These are phyloP conservation scores for Botrytis porri DNA, from an alignment of 2,329 filamentous ascomycete species.

Conservation along the genomic window DNA sequence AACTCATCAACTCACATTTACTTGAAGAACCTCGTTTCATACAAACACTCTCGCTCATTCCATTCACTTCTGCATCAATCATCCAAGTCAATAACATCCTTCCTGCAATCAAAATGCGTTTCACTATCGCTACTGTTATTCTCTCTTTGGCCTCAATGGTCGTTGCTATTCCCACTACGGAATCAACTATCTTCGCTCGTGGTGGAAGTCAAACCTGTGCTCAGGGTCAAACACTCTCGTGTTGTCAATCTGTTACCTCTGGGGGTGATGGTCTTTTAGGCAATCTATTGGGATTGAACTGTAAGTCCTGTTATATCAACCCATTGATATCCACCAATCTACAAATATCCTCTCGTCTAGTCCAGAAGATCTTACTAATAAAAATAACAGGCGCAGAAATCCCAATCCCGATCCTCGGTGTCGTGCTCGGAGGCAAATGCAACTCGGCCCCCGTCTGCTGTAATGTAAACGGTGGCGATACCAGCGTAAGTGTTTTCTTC, in stretches of 20 bases:
- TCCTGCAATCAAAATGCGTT: constrained; percentile 31
- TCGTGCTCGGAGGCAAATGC: background rate
- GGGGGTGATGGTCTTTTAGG: background rate
- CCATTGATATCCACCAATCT: background rate
- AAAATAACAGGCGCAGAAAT: background rate
- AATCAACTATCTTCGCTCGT: background rate
- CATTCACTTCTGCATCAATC: background rate
- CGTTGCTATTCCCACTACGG: constrained; percentile 28
- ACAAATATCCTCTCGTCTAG: background rate
- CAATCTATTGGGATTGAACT: background rate
- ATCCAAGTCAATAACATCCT: background rate
- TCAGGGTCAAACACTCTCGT: constrained; percentile 10
- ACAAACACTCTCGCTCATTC: background rate
- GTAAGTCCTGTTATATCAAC: background rate
- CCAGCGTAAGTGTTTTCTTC: background rate
- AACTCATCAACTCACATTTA: constrained; percentile 4
- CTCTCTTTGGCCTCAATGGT: constrained; percentile 29
- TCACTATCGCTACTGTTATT: constrained; percentile 26
- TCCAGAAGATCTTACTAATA: background rate
- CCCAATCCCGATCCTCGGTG: background rate
- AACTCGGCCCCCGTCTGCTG: background rate
- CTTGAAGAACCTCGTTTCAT: background rate
- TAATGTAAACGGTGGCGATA: background rate
- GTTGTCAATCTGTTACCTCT: constrained; percentile 14
- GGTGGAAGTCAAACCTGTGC: constrained; percentile 16